Evolutionary conservation across 176 grass and related monocot species (phyloP).

Genomic region (Puya raimondii): DNA sequence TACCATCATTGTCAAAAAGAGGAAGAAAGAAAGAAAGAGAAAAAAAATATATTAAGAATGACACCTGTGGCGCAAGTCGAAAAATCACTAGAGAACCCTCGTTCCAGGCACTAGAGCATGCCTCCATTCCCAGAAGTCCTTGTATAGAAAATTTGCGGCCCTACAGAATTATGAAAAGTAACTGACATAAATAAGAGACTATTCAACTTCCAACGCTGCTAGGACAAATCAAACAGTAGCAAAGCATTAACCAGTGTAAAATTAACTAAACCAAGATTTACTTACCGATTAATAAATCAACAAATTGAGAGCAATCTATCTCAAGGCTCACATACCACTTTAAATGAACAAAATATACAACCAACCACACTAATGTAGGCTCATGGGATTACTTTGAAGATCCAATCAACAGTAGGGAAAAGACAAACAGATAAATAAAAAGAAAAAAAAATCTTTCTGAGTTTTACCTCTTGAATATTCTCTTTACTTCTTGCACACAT

Average conservation of each 20-base stretch:
- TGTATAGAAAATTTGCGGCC: constrained; percentile 96
- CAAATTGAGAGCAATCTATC: too few species aligned
- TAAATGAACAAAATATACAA: too few species aligned
- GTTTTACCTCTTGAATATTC: background rate
- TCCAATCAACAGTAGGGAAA: background rate
- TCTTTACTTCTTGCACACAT: background rate
- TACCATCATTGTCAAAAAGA: too few species aligned
- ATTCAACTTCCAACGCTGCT: constrained; percentile 13
- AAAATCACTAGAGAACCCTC: constrained; percentile 89
- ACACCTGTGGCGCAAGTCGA: constrained; percentile 89
- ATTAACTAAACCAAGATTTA: background rate
- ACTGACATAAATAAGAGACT: constrained; percentile 17
- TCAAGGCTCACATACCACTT: too few species aligned
- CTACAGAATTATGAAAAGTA: constrained; percentile 29
- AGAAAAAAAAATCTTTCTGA: background rate
- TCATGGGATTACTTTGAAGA: background rate
- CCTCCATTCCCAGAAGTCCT: constrained; percentile 62
- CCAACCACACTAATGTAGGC: background rate
- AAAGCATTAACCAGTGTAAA: background rate
- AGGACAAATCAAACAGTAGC: background rate
- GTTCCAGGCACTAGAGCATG: constrained; percentile 32
- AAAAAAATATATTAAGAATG: constrained; percentile 14
- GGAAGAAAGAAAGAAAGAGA: background rate
- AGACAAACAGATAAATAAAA: background rate
- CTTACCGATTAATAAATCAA: background rate